Percentiles rank a stretch among this genome's conserved stretches.
These are phyloP conservation scores for Mimosa bimucronata DNA, from an alignment of 306 rosid genomes.

Conservation along the genomic window DNA sequence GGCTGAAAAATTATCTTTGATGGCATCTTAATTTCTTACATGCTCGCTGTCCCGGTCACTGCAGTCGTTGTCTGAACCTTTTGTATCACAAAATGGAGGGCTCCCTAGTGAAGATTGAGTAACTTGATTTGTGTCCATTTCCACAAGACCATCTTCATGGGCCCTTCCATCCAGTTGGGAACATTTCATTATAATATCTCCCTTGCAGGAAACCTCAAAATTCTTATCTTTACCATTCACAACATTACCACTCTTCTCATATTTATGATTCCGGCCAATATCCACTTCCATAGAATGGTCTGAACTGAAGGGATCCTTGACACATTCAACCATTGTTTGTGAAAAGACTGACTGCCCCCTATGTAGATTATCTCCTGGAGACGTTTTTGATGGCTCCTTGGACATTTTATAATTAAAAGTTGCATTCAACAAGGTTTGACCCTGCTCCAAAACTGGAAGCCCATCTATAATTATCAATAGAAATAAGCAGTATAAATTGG, in stretches of 20 bases:
- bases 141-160: conserved; percentile 36
- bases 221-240: conserved; percentile 38
- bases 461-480: conserved; percentile 46
- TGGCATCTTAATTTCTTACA: conserved; percentile 40
- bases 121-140: conserved; percentile 54
- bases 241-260: conserved; percentile 15
- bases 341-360: conserved; percentile 36
- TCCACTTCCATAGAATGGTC: conserved; percentile 35
- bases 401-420: conserved; percentile 26
- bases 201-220: conserved; percentile 30
- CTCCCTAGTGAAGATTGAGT: conserved; percentile 56
- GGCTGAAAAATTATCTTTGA: neutral
- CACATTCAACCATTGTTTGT: neutral
- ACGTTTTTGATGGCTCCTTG: conserved; percentile 20
- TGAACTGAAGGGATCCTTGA: conserved; percentile 15
- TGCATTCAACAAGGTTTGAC: conserved; percentile 34
- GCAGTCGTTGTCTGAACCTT: conserved; percentile 72
- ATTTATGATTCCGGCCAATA: conserved; percentile 39
- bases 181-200: conserved; percentile 22
- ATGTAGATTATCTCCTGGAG: conserved; percentile 27
- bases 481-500: neutral
- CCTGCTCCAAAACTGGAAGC: conserved; percentile 39
- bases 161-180: conserved; percentile 38
- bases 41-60: conserved; percentile 52
- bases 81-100: conserved; percentile 75